These are phyloP conservation scores for Edaphochlamys debaryana DNA, from an alignment of 139 green algal species.

Conservation along the genomic window DNA sequence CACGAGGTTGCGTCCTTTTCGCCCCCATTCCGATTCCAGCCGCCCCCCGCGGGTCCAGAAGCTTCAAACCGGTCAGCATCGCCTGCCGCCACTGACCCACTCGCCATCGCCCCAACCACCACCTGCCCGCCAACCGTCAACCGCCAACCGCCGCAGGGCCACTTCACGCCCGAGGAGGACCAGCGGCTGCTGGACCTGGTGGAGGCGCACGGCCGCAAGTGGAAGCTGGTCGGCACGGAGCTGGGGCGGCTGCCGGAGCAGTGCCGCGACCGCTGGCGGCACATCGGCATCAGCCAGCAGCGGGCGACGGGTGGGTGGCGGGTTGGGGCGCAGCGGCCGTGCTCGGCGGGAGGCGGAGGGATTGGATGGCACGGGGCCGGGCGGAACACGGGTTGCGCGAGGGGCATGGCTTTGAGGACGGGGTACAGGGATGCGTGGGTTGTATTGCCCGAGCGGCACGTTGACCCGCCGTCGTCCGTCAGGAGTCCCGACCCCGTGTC, in stretches of 20 bases:
- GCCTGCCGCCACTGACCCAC: neutral
- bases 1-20: neutral
- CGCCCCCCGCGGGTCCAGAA: too few relatives aligned
- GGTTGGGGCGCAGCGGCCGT: neutral
- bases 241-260: slow-evolving; percentile 63
- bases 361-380: too few relatives aligned
- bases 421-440: too few relatives aligned
- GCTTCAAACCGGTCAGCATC: too few relatives aligned
- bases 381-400: too few relatives aligned
- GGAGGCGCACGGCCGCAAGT: slow-evolving; percentile 56
- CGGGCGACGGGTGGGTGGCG: slow-evolving; percentile 17
- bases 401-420: too few relatives aligned
- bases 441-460: too few relatives aligned
- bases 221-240: slow-evolving; percentile 65
- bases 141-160: slow-evolving; percentile 61
- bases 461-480: too few relatives aligned
- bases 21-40: too few relatives aligned
- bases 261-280: slow-evolving; percentile 66
- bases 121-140: too few relatives aligned
- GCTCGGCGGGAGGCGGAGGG: too few relatives aligned
- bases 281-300: slow-evolving; percentile 40
- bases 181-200: slow-evolving; percentile 63
- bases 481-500: too few relatives aligned
- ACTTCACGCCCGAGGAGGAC: slow-evolving; percentile 70
- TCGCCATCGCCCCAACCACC: neutral